These are phyloP conservation scores for Penicillium verhagenii DNA, from an alignment of 495 filamentous ascomycete genomes.

Conservation along the genomic window DNA sequence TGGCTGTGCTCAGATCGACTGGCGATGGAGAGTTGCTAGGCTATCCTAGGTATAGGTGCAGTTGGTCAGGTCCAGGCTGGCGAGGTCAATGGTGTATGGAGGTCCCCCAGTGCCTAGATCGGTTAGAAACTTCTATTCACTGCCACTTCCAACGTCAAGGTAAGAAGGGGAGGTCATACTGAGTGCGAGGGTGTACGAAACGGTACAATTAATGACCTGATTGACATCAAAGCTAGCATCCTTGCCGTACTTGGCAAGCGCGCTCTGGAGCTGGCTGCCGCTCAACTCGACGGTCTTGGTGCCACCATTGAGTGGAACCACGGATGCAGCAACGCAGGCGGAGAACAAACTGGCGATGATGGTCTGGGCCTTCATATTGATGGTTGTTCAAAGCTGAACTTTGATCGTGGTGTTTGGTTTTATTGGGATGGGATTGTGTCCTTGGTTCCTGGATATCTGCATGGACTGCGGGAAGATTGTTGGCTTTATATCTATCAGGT, in stretches of 20 bases:
- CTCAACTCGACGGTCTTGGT: conserved; percentile 4
- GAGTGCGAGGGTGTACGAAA: conserved; percentile 14
- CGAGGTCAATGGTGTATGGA: conserved; percentile 15
- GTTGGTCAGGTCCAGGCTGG: conserved; percentile 14
- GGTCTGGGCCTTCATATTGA: conserved; percentile 14
- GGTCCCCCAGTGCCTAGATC: conserved; percentile 4
- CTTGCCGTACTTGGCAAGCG: neutral
- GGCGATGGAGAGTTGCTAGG: neutral
- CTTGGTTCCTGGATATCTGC: neutral
- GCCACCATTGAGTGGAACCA: neutral
- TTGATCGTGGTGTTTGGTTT: neutral
- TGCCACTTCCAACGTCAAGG: neutral
- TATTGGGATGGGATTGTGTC: neutral
- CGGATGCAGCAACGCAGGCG: conserved; percentile 5
- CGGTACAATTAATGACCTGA: conserved; percentile 13
- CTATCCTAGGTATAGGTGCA: conserved; percentile 9
- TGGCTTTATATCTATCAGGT: neutral
- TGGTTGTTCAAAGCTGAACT: neutral
- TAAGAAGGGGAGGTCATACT: conserved; percentile 3
- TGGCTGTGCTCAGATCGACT: neutral
- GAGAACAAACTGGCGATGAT: conserved; percentile 8
- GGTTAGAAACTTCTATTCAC: neutral
- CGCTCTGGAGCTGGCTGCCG: conserved; percentile 10
- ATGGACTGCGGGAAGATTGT: neutral
- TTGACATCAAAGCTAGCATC: conserved; percentile 2